Evolutionary conservation across 768 basidiomycete species (phyloP).

Genomic region (Filobasidium floriforme): DNA sequence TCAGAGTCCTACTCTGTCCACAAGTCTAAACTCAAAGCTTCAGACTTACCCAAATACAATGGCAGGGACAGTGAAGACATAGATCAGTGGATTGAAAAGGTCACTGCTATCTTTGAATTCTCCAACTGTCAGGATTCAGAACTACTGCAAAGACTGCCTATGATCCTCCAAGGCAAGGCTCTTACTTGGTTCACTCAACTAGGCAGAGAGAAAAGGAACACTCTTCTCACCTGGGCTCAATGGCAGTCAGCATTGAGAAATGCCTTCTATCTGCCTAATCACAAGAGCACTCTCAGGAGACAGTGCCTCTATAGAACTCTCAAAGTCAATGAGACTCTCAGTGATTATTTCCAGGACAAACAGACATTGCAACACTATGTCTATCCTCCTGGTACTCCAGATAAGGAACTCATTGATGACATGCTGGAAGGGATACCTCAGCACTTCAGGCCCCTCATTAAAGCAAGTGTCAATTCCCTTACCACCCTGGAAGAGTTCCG

Average conservation of each 20-base stretch:
- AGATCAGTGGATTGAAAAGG: constrained; percentile 14
- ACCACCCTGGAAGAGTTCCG: constrained; percentile 13
- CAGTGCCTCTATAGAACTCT: constrained; percentile 7
- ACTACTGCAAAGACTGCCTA: constrained; percentile 6
- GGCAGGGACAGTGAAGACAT: constrained; percentile 15
- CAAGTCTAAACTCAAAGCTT: constrained; percentile 14
- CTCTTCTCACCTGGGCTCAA: constrained; percentile 5
- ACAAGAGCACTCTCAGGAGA: constrained; percentile 1
- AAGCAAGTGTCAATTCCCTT: constrained; percentile 1
- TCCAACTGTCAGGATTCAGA: background rate
- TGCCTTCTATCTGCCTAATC: constrained; percentile 14
- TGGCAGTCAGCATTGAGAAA: constrained; percentile 7
- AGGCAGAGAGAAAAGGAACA: background rate
- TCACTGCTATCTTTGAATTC: constrained; percentile 11
- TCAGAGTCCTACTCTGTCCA: too few relatives aligned
- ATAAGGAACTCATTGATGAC: constrained; percentile 10
- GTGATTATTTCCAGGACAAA: constrained; percentile 14
- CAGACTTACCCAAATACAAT: constrained; percentile 16
- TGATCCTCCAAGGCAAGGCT: constrained; percentile 13
- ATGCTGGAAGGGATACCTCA: constrained; percentile 15
- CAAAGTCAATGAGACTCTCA: background rate
- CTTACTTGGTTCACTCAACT: constrained; percentile 12
- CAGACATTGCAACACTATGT: constrained; percentile 8
- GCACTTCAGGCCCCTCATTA: constrained; percentile 6
- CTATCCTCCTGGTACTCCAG: background rate